These are phyloP conservation scores for Rosellinia necatrix DNA, from an alignment of 2,329 filamentous ascomycete genomes.

Conservation along the genomic window DNA sequence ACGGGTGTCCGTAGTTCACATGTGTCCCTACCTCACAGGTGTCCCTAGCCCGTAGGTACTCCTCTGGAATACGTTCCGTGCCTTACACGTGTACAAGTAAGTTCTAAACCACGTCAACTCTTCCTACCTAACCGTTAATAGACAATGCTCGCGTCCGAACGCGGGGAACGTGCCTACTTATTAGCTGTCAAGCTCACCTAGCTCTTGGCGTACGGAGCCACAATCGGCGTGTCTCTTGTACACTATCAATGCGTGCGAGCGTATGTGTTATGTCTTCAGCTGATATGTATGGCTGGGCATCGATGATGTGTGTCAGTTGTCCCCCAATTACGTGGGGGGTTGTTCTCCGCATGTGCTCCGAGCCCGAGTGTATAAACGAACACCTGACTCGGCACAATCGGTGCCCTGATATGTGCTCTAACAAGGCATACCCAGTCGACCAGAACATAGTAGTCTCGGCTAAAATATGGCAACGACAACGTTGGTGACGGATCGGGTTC, in stretches of 20 bases:
- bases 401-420: not conserved
- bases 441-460: not conserved
- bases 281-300: not conserved
- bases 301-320: not conserved
- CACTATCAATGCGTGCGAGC: not conserved
- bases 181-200: not conserved
- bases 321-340: conserved; percentile 14
- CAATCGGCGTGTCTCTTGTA: not conserved
- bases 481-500: conserved; percentile 12
- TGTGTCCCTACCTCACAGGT: no score
- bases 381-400: not conserved
- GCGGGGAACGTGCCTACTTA: not conserved
- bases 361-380: conserved; percentile 10
- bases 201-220: not conserved
- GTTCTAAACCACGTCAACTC: no score
- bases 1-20: no score
- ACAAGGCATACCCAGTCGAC: not conserved
- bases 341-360: not conserved
- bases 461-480: conserved; percentile 19
- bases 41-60: no score
- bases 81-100: no score
- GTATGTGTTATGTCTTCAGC: not conserved
- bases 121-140: no score
- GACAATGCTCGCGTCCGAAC: conserved; percentile 5
- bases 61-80: no score